Evolutionary conservation across 2,329 filamentous ascomycete genomes (phyloP).

Genomic region (Nemania sp.): DNA sequence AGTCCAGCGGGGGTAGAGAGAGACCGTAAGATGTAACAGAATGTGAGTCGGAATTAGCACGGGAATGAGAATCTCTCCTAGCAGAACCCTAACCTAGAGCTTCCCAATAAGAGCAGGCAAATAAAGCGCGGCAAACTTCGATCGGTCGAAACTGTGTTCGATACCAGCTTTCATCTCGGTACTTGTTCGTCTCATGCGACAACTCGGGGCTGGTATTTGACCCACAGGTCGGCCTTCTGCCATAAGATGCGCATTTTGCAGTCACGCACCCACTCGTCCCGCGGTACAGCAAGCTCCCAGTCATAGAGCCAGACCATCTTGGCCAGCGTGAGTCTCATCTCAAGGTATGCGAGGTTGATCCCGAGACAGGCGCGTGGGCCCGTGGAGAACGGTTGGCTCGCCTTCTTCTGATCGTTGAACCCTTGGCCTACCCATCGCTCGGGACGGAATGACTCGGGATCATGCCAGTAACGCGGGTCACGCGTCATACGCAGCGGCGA

Average conservation of each 20-base stretch:
- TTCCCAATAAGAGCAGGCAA: too few relatives aligned
- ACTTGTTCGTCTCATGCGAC: background rate
- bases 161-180: too few relatives aligned
- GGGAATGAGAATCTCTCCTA: too few relatives aligned
- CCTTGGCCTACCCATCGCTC: constrained; percentile 33
- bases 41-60: too few relatives aligned
- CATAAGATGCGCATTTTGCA: constrained; percentile 40
- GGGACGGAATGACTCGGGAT: constrained; percentile 30
- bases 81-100: too few relatives aligned
- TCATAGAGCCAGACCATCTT: constrained; percentile 46
- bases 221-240: constrained; percentile 35
- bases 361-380: constrained; percentile 35
- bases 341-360: constrained; percentile 43
- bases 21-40: too few relatives aligned
- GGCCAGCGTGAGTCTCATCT: constrained; percentile 45
- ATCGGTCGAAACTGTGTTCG: too few relatives aligned
- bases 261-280: constrained; percentile 44
- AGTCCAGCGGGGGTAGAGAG: too few relatives aligned
- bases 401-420: constrained; percentile 28
- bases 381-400: constrained; percentile 33
- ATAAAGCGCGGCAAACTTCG: too few relatives aligned
- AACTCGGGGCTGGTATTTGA: constrained; percentile 25
- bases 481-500: constrained; percentile 6
- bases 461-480: constrained; percentile 27
- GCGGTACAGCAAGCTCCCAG: constrained; percentile 39